Evolutionary conservation across 2,329 filamentous ascomycete species (phyloP).

Genomic region (Aureobasidium sp.): DNA sequence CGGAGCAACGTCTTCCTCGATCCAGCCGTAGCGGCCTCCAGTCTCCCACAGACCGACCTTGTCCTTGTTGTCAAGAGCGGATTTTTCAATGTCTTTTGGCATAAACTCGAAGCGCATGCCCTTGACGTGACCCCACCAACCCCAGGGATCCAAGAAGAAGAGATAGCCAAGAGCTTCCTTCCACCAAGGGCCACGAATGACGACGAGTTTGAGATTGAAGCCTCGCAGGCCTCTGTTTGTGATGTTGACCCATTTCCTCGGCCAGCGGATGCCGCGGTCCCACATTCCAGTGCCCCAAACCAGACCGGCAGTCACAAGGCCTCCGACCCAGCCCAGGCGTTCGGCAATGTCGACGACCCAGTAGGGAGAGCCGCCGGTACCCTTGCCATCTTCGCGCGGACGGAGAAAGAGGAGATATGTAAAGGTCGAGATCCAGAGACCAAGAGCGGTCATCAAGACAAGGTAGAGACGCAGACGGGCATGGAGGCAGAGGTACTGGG

Average conservation of each 20-base stretch:
- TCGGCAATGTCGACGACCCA: constrained; percentile 89
- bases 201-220: constrained; percentile 94
- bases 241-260: constrained; percentile 77
- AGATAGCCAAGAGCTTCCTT: constrained; percentile 57
- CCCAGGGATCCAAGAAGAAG: constrained; percentile 23
- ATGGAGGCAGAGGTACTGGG: constrained; percentile 85
- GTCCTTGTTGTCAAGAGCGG: constrained; percentile 47
- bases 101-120: constrained; percentile 28
- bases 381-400: constrained; percentile 89
- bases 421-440: constrained; percentile 74
- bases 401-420: constrained; percentile 85
- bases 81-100: constrained; percentile 31
- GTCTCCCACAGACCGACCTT: constrained; percentile 12
- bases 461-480: constrained; percentile 84
- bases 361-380: constrained; percentile 88
- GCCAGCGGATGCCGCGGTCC: constrained; percentile 92
- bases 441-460: constrained; percentile 76
- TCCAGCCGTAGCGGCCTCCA: constrained; percentile 43
- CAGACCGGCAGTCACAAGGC: constrained; percentile 74
- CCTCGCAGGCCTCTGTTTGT: constrained; percentile 82
- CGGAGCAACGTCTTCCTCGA: constrained; percentile 82
- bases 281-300: constrained; percentile 95
- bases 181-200: constrained; percentile 76
- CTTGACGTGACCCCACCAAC: constrained; percentile 24
- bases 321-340: constrained; percentile 85